A percentile compares a stretch with the other conserved stretches of the same genome.
Evolutionary conservation across 139 green algal species (phyloP).

Genomic region (Picochlorum sp.): DNA sequence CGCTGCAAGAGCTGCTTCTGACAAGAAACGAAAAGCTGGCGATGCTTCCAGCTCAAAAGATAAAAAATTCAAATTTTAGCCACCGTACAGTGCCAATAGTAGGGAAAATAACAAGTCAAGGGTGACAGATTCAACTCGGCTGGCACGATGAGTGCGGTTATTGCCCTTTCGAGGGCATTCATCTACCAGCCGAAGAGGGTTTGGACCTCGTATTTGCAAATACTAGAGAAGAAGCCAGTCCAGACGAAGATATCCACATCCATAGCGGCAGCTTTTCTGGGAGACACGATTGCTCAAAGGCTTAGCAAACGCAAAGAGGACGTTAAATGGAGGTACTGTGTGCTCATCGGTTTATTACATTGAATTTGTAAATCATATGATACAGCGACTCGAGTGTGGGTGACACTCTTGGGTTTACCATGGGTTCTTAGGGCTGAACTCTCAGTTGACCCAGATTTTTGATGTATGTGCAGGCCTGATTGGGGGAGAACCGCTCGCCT

Average conservation of each 20-base stretch:
- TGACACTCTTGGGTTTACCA: not conserved
- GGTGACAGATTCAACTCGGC: not conserved
- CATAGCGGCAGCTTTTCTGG: constrained; percentile 14
- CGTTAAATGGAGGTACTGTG: not conserved
- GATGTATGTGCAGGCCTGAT: not conserved
- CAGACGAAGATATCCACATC: constrained; percentile 19
- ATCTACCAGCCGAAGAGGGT: constrained; percentile 5
- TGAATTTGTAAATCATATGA: no score
- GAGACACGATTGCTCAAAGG: constrained; percentile 22
- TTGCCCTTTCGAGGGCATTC: not conserved
- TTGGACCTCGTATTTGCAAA: constrained; percentile 5
- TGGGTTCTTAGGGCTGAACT: not conserved
- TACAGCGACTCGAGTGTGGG: not conserved
- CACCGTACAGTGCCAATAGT: not conserved
- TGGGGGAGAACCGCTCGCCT: constrained; percentile 20
- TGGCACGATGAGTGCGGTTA: constrained; percentile 2
- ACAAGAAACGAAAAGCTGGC: constrained; percentile 74
- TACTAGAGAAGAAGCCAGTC: constrained; percentile 7
- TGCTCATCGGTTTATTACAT: not conserved
- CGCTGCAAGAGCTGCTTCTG: constrained; percentile 64
- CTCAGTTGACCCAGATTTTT: no score
- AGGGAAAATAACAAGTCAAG: not conserved
- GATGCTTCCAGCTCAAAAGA: constrained; percentile 52
- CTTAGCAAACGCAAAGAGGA: constrained; percentile 3
- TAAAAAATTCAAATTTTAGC: constrained; percentile 45